A percentile compares a stretch with the other conserved stretches of the same genome.
These are phyloP conservation scores for Hericium coralloides DNA, from an alignment of 768 basidiomycete genomes.

Conservation along the genomic window DNA sequence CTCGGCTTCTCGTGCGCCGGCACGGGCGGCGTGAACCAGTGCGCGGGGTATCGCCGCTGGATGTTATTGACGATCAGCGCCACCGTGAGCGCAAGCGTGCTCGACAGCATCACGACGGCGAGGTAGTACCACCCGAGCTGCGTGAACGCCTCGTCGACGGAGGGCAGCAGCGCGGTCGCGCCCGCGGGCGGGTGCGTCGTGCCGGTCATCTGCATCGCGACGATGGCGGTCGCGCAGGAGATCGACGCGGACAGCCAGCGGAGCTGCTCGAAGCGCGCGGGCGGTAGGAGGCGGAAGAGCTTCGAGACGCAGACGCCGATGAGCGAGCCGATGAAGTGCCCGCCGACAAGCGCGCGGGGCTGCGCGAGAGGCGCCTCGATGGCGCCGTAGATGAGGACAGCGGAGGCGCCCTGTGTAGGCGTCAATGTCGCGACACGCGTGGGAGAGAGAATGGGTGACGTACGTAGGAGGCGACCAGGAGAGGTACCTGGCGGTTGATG, in stretches of 20 bases:
- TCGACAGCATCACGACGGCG: conserved; percentile 41
- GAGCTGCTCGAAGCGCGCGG: conserved; percentile 33
- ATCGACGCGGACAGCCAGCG: conserved; percentile 42
- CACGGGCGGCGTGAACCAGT: conserved; percentile 31
- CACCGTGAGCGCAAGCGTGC: conserved; percentile 32
- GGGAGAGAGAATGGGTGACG: conserved; percentile 10
- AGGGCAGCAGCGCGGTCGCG: conserved; percentile 45
- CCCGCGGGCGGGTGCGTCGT: conserved; percentile 51
- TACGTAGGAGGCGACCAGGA: conserved; percentile 41
- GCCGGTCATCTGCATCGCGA: conserved; percentile 42
- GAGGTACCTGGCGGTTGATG: conserved; percentile 33
- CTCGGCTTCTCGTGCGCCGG: neutral
- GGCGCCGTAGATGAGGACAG: conserved; percentile 44
- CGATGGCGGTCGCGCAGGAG: conserved; percentile 25
- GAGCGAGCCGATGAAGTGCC: conserved; percentile 43
- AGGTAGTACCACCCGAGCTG: conserved; percentile 40
- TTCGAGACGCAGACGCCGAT: conserved; percentile 43
- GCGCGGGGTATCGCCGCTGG: conserved; percentile 39
- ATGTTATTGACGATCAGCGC: conserved; percentile 44
- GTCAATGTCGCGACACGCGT: neutral
- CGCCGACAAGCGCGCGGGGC: conserved; percentile 40
- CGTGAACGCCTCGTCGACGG: conserved; percentile 26
- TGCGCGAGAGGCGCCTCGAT: conserved; percentile 46
- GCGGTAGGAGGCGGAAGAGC: conserved; percentile 36
- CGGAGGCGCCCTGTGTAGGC: conserved; percentile 38